Percentiles rank a stretch among this genome's conserved stretches.
Evolutionary conservation across 2,329 filamentous ascomycete genomes (phyloP).

Genomic region (Aspergillus latus): DNA sequence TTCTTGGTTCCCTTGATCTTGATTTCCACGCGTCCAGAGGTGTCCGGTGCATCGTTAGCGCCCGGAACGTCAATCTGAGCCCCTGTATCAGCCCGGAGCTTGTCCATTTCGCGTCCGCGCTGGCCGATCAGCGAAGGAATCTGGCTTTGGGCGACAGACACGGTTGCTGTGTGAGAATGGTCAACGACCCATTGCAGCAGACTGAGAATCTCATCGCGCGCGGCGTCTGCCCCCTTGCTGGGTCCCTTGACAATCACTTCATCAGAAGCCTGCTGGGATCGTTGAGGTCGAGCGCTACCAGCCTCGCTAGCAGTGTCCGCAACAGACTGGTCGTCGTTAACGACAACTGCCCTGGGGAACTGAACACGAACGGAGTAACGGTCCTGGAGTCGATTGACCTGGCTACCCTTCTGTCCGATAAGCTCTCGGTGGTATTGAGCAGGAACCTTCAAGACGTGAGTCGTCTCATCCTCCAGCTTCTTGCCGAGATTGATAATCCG

Average conservation of each 20-base stretch:
- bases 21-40: conserved; percentile 74
- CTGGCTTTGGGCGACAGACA: conserved; percentile 87
- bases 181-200: conserved; percentile 88
- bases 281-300: conserved; percentile 58
- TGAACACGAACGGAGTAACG: conserved; percentile 94
- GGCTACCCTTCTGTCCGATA: conserved; percentile 81
- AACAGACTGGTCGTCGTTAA: conserved; percentile 66
- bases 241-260: conserved; percentile 90
- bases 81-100: conserved; percentile 77
- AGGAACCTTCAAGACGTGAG: conserved; percentile 82
- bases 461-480: conserved; percentile 87
- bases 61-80: conserved; percentile 91
- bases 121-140: conserved; percentile 91
- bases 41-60: conserved; percentile 66
- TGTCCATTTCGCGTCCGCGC: conserved; percentile 86
- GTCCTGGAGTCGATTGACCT: conserved; percentile 88
- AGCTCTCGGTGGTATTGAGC: conserved; percentile 92
- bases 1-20: conserved; percentile 88
- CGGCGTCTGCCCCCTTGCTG: conserved; percentile 87
- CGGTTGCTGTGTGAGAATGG: conserved; percentile 74
- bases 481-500: conserved; percentile 78
- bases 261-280: conserved; percentile 74
- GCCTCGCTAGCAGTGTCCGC: conserved; percentile 69
- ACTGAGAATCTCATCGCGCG: conserved; percentile 85
- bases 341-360: conserved; percentile 70